Conservation (phyloP, 306 rosid genomes). For the Lathyrus sativus region DNA sequence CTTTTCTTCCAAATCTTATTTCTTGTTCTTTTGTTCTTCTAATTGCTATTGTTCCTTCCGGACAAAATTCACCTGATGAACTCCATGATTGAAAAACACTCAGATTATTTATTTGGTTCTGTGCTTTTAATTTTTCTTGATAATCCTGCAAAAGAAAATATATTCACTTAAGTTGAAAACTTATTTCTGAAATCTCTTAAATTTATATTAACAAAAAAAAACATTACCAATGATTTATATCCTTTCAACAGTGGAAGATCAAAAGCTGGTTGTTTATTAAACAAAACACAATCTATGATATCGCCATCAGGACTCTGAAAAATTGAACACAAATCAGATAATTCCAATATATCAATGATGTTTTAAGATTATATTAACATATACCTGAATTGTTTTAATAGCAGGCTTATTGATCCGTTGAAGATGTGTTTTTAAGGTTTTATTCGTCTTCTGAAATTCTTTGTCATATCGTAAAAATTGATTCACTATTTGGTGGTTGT, state of each 20-base stretch:
- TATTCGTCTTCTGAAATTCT: constrained; percentile 54
- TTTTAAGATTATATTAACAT: background rate
- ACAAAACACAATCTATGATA: constrained; percentile 77
- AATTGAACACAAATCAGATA: background rate
- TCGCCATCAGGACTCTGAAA: constrained; percentile 88
- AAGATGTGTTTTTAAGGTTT: constrained; percentile 50
- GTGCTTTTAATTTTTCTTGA: constrained; percentile 65
- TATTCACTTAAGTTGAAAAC: background rate
- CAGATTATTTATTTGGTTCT: constrained; percentile 26
- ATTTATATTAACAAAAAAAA: background rate
- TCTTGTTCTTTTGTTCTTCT: constrained; percentile 77
- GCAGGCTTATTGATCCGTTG: constrained; percentile 71
- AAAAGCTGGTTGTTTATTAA: constrained; percentile 84
- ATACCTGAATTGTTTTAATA: constrained; percentile 77
- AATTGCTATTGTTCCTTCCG: constrained; percentile 75
- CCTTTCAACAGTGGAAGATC: constrained; percentile 77
- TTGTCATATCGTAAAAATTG: constrained; percentile 53
- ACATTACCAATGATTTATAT: constrained; percentile 71
- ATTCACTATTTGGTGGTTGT: constrained; percentile 38
- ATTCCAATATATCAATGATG: background rate
- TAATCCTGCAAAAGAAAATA: constrained; percentile 51
- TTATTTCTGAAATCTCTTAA: background rate
- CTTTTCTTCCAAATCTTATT: constrained; percentile 77
- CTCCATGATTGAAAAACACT: constrained; percentile 70
- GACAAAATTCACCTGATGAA: constrained; percentile 65